phyloP scores from a whole-genome alignment of 345 rosid genomes.

The Firmiana major region DNA sequence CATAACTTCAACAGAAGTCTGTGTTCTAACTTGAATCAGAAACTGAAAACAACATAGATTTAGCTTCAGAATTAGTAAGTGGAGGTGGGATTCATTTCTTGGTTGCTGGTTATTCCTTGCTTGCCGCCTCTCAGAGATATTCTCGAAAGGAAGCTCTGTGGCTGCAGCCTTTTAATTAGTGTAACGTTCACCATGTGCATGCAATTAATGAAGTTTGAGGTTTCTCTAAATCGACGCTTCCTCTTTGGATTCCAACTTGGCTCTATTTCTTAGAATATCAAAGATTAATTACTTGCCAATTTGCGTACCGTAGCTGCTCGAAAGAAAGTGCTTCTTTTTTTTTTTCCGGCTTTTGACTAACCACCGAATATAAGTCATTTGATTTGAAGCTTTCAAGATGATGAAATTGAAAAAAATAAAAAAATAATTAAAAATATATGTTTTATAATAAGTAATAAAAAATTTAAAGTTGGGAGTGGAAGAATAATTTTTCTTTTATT shows the following conservation, averaged over 20 bases:
- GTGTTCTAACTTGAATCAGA: background rate
- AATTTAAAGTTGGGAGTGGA: too few relatives aligned
- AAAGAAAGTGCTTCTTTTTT: too few relatives aligned
- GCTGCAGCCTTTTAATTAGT: background rate
- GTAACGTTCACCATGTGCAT: background rate
- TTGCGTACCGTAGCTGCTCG: too few relatives aligned
- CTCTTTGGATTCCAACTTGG: background rate
- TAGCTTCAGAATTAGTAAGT: background rate
- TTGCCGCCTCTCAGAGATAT: background rate
- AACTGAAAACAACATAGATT: background rate
- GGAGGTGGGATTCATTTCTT: background rate
- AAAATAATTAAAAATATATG: too few relatives aligned
- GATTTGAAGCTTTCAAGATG: too few relatives aligned
- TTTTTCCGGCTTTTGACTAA: too few relatives aligned
- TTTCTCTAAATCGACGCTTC: background rate
- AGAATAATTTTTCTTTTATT: too few relatives aligned
- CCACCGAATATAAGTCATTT: too few relatives aligned
- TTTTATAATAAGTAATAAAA: too few relatives aligned
- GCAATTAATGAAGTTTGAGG: background rate
- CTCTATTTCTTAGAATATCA: too few relatives aligned
- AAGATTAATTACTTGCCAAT: too few relatives aligned
- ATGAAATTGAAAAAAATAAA: too few relatives aligned
- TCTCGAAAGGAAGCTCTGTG: background rate
- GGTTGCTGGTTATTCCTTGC: background rate
- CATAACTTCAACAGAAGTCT: background rate